Evolutionary conservation across 257 asterid species (phyloP), one percentile per base, ranked within the genome.

Genomic region (Solanum lycopersicoides): DNA sequence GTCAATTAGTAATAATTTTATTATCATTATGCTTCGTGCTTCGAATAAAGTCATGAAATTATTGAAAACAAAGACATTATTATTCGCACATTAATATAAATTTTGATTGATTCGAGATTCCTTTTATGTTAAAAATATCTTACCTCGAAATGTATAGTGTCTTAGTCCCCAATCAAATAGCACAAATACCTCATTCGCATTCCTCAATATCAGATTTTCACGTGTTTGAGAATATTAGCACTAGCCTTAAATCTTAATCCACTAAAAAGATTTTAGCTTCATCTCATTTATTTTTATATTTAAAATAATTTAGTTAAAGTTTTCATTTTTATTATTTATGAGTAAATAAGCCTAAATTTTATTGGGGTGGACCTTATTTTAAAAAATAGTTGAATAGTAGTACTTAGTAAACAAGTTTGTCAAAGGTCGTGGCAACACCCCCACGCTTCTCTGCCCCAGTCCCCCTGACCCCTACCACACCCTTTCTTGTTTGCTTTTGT

Each of bases 401-500:
- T 73, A 41, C 3, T 21, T 21, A 74, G 53, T 39, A 39, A 41
- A 75, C 9, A 75, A 80, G 84, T 30, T 80, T 80, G 83, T 50
- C 60, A 83, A 66, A 86, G 89, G 86, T 86, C 86, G 90, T 77
- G 89, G 88, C 73, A 85, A 69, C 84, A 84, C 56, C 82, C 87
- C 23, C 82, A 79, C 66, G 9, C 39, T 59, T 83, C 82, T 59
- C 15, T 69, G 59, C 86, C 41, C 84, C 91, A 88, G 92, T 88
- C 65, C 86, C 86, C 84, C 86, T 69, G 92, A 84, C 91, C 86
- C 89, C 87, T 88, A 89, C 84, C 11, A 15, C 66, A 47, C 66
- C 41, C 3, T 47, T 47, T 79, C 41, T 15, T 77, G 41, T 77
- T 77, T 72, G 37, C n/a, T 44, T 13, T n/a, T 9, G 2, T 9